These are phyloP conservation scores for Glomus cerebriforme DNA, from an alignment of 192 early-diverging fungal species.

Conservation along the genomic window DNA sequence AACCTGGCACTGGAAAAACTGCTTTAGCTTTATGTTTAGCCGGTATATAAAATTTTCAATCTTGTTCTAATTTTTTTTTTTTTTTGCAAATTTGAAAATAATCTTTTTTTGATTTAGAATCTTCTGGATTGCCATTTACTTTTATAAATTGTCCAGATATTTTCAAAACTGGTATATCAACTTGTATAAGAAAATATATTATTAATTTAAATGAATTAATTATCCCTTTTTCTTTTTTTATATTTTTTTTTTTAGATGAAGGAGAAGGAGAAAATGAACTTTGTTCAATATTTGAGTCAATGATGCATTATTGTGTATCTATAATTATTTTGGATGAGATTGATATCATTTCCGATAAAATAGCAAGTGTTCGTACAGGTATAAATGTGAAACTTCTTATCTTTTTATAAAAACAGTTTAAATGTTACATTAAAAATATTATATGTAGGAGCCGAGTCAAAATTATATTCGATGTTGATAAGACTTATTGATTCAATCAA, in stretches of 20 bases:
- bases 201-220: not conserved
- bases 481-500: constrained; percentile 50
- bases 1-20: constrained; percentile 59
- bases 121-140: constrained; percentile 47
- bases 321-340: constrained; percentile 60
- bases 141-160: constrained; percentile 54
- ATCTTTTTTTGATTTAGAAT: constrained; percentile 11
- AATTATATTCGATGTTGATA: constrained; percentile 43
- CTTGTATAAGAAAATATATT: not conserved
- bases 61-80: not conserved
- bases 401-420: not conserved
- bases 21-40: constrained; percentile 46
- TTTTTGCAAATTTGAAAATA: not conserved
- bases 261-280: constrained; percentile 57
- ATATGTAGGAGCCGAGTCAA: constrained; percentile 45
- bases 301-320: constrained; percentile 37
- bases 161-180: constrained; percentile 46
- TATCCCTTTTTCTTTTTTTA: too few species aligned
- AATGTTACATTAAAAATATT: not conserved
- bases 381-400: not conserved
- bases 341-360: constrained; percentile 49
- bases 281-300: constrained; percentile 39
- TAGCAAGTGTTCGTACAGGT: constrained; percentile 37
- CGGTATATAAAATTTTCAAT: constrained; percentile 7
- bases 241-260: constrained; percentile 43